These are phyloP conservation scores for Ehretia macrophylla DNA, from an alignment of 257 asterid species.

Conservation along the genomic window DNA sequence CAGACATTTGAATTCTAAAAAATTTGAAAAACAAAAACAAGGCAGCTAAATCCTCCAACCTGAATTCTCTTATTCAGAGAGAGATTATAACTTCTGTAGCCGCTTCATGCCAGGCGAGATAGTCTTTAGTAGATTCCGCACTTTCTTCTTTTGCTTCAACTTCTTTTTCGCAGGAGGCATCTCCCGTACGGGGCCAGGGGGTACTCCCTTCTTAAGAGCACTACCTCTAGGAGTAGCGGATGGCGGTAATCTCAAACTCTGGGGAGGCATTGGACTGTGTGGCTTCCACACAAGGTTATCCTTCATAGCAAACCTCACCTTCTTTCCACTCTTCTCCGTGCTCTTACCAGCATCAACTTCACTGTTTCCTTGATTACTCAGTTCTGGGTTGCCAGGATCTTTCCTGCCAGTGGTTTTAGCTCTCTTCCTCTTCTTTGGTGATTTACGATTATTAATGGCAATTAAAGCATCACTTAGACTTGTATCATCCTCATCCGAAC, in stretches of 20 bases:
- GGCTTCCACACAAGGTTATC: constrained; percentile 92
- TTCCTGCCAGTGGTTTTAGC: constrained; percentile 23
- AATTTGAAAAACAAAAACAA: constrained; percentile 2
- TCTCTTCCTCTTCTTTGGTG: constrained; percentile 54
- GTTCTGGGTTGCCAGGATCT: constrained; percentile 8
- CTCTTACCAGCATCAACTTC: constrained; percentile 39
- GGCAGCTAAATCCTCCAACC: neutral
- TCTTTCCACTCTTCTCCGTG: constrained; percentile 66
- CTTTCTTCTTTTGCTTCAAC: constrained; percentile 52
- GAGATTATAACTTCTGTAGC: constrained; percentile 13
- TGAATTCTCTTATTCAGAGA: constrained; percentile 7
- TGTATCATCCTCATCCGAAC: constrained; percentile 34
- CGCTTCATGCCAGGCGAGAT: constrained; percentile 28
- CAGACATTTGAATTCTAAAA: neutral
- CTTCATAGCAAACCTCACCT: constrained; percentile 84
- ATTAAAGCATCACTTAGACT: constrained; percentile 18
- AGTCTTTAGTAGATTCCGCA: constrained; percentile 24
- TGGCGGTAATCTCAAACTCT: constrained; percentile 83
- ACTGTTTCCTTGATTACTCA: constrained; percentile 27
- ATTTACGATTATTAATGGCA: constrained; percentile 29
- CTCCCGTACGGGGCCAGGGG: constrained; percentile 81
- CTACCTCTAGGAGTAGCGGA: constrained; percentile 92
- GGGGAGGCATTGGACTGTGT: constrained; percentile 88
- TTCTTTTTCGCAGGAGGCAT: constrained; percentile 44
- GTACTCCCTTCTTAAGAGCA: constrained; percentile 93